Evolutionary conservation across 1,284 basidiomycete species (phyloP), one percentile per base, ranked within the genome.

Genomic region (Boletellus deceptivus): DNA sequence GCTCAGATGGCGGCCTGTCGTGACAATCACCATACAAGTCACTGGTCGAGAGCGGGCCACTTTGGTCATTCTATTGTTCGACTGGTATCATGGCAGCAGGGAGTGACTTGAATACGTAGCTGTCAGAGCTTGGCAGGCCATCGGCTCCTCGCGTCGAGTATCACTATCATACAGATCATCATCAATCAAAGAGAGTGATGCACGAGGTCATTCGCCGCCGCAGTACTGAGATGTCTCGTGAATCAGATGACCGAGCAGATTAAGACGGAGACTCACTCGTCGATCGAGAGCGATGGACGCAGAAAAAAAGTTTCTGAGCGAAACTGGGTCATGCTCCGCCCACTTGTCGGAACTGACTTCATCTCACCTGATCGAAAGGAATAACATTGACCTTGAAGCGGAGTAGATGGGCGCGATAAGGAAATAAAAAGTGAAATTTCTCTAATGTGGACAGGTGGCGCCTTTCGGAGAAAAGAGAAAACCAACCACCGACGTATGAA

Each of bases 401-500:
- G 47, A 50, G 60, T 41, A 50, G 59, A 67, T 59, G 58, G 41
- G 40, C 36, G 46, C 51, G 60, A 64, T 63, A 59, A 55, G 64
- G 22, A 45, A 46, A 31, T 10, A 31, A 31, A 31, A 31, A 11
- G 29, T 31, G 39, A 52, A 39, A 41, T 43, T 44, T 49, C 41
- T 37, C 34, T 44, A 22, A 48, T 60, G 59, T 42, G 59, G 54
- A 51, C 53, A 39, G 46, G 56, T 54, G 63, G 59, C 59, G 41
- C 49, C 45, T 55, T 64, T 59, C 55, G 62, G 60, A 64, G 51
- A 58, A 65, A 61, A 52, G 52, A 48, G 43, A 52, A 37, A 60
- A 50, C 52, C 42, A 61, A 63, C 56, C 53, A 62, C 52, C 53
- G 59, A 66, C 63, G 65, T 53, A 65, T 64, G 61, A 64, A 64